phyloP scores from a whole-genome alignment of 805 yeast species.

The Diddensiella transvaalensis region DNA sequence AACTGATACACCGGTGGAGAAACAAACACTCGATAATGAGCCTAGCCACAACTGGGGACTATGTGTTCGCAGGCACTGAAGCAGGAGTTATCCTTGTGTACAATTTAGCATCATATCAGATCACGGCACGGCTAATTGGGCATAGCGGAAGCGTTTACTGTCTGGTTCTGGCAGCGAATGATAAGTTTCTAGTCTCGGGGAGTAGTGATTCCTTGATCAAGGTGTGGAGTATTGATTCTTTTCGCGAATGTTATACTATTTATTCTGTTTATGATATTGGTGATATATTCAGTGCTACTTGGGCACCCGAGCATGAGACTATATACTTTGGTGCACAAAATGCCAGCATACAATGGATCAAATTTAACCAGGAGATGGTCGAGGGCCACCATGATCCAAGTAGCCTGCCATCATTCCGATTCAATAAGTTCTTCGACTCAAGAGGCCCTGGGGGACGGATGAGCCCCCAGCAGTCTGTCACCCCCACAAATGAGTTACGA shows the following conservation, averaged over 20 bases:
- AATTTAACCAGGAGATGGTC: constrained; percentile 29
- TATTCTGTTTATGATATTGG: constrained; percentile 88
- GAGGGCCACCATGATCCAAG: constrained; percentile 31
- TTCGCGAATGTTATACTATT: constrained; percentile 55
- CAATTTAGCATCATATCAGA: constrained; percentile 62
- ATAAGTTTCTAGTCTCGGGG: constrained; percentile 68
- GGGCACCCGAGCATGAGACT: constrained; percentile 56
- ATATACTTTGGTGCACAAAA: constrained; percentile 89
- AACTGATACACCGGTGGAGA: constrained; percentile 69
- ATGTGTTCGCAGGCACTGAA: constrained; percentile 84
- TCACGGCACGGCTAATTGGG: constrained; percentile 51
- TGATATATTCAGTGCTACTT: constrained; percentile 80
- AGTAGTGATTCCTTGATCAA: constrained; percentile 88
- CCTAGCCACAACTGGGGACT: constrained; percentile 30
- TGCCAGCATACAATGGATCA: constrained; percentile 78
- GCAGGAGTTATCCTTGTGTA: constrained; percentile 72
- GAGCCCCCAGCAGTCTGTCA: constrained; percentile 32
- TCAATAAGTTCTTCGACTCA: constrained; percentile 85
- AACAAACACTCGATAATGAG: constrained; percentile 71
- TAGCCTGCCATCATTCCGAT: constrained; percentile 59
- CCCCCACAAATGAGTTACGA: constrained; percentile 5
- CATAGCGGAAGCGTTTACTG: constrained; percentile 75
- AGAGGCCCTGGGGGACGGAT: constrained; percentile 71
- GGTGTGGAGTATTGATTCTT: constrained; percentile 64
- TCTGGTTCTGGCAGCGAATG: constrained; percentile 43